A percentile compares a stretch with the other conserved stretches of the same genome.
These are phyloP conservation scores for Melanopsichium pennsylvanicum DNA, from an alignment of 1,284 basidiomycete species.

Conservation along the genomic window DNA sequence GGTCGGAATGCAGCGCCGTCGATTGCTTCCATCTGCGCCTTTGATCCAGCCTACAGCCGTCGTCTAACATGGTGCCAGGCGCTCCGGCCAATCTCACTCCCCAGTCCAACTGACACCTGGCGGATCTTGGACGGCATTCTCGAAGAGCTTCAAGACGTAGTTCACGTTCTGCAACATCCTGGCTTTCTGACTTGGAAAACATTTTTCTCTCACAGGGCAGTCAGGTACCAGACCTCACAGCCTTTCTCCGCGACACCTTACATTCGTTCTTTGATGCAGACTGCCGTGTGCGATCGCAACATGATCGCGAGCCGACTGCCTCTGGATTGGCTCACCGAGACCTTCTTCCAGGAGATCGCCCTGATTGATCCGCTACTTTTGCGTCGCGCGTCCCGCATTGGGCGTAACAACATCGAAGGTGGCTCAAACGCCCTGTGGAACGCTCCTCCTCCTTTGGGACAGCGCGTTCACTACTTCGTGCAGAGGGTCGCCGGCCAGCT, in stretches of 20 bases:
- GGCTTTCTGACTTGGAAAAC: conserved; percentile 35
- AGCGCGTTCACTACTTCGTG: conserved; percentile 32
- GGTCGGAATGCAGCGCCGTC: conserved; percentile 55
- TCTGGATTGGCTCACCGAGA: conserved; percentile 36
- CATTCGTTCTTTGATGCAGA: conserved; percentile 38
- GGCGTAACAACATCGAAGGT: conserved; percentile 30
- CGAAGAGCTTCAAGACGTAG: conserved; percentile 71
- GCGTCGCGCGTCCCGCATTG: conserved; percentile 23
- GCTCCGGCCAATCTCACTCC: conserved; percentile 72
- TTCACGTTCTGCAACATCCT: conserved; percentile 23
- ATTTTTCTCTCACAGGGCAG: conserved; percentile 35
- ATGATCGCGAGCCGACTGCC: conserved; percentile 43
- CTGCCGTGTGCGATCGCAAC: conserved; percentile 41
- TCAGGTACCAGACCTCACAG: conserved; percentile 22
- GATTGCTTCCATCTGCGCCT: conserved; percentile 72
- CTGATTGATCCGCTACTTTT: conserved; percentile 38
- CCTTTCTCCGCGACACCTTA: conserved; percentile 26
- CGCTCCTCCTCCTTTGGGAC: conserved; percentile 23
- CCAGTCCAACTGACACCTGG: conserved; percentile 71
- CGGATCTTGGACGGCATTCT: conserved; percentile 70
- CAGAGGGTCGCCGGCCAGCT: conserved; percentile 43
- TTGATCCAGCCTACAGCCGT: conserved; percentile 77
- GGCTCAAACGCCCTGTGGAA: conserved; percentile 26
- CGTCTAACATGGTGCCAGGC: conserved; percentile 78
- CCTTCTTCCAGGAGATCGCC: conserved; percentile 41